phyloP scores from a whole-genome alignment of 805 yeast species.

The Cyberlindnera galapagoensis region DNA sequence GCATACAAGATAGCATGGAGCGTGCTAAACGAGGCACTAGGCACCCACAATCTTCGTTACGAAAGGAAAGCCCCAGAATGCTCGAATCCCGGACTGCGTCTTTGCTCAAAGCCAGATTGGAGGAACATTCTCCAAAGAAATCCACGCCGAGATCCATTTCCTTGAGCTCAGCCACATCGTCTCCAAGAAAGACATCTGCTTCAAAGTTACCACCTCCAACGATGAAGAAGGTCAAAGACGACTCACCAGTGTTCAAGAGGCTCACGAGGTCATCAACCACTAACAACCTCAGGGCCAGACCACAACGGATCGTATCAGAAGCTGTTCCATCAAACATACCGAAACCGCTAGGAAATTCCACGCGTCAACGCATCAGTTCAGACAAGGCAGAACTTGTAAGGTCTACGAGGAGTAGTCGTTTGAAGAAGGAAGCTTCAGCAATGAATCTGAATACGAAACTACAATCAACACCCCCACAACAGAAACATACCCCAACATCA shows the following conservation, averaged over 20 bases:
- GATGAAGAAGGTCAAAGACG: slow-evolving; percentile 7
- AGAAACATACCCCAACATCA: background rate
- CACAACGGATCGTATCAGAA: slow-evolving; percentile 5
- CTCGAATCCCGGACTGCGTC: slow-evolving; percentile 7
- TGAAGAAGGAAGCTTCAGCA: slow-evolving; percentile 16
- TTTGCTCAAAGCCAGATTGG: slow-evolving; percentile 3
- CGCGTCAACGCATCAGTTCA: slow-evolving; percentile 12
- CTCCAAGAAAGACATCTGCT: slow-evolving; percentile 5
- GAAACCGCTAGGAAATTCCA: slow-evolving; percentile 4
- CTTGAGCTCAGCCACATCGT: no score
- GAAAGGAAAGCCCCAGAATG: slow-evolving; percentile 1
- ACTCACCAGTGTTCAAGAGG: slow-evolving; percentile 19
- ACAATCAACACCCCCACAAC: background rate
- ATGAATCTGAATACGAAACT: slow-evolving; percentile 7
- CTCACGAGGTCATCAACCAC: slow-evolving; percentile 22
- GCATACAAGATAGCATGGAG: slow-evolving; percentile 1
- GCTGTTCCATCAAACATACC: slow-evolving; percentile 7
- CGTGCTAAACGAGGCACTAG: background rate
- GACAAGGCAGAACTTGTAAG: slow-evolving; percentile 9
- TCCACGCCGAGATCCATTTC: slow-evolving; percentile 4
- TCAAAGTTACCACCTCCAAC: slow-evolving; percentile 7
- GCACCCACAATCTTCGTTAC: background rate
- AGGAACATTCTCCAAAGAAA: slow-evolving; percentile 1
- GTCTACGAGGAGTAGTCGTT: slow-evolving; percentile 16
- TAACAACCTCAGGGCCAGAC: slow-evolving; percentile 11